phyloP scores from a whole-genome alignment of 305 asterid genomes.

The Euphrasia arctica region DNA sequence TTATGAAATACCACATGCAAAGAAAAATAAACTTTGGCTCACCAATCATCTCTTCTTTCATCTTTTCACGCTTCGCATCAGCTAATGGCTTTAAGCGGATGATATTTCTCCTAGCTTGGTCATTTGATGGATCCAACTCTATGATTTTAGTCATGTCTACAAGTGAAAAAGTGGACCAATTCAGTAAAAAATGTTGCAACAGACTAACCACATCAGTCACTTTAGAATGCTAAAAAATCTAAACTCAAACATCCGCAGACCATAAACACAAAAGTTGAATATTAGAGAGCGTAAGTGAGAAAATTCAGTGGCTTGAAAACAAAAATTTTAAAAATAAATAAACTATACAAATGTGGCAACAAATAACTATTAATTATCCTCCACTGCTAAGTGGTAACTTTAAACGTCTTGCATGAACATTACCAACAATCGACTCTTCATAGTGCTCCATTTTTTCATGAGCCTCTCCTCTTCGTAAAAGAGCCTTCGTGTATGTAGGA shows the following conservation, averaged over 20 bases:
- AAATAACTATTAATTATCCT: not conserved
- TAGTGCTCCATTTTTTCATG: constrained; percentile 53
- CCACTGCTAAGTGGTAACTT: not conserved
- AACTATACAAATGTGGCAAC: not conserved
- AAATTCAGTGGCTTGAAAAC: not conserved
- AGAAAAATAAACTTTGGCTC: constrained; percentile 23
- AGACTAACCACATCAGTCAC: not conserved
- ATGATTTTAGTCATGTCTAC: constrained; percentile 55
- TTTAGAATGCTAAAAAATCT: not conserved
- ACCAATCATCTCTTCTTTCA: constrained; percentile 80
- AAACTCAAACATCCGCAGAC: not conserved
- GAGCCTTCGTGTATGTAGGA: constrained; percentile 44
- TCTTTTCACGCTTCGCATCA: constrained; percentile 32
- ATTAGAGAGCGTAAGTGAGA: not conserved
- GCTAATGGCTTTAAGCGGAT: constrained; percentile 29
- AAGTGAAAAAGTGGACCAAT: constrained; percentile 4
- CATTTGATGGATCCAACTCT: constrained; percentile 56
- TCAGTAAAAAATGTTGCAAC: not conserved
- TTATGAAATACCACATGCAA: not conserved
- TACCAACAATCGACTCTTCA: constrained; percentile 57
- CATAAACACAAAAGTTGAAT: not conserved
- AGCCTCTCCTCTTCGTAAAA: constrained; percentile 59
- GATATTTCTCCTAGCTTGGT: constrained; percentile 52
- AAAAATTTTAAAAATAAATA: not conserved
- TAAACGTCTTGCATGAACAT: not conserved